A percentile compares a stretch with the other conserved stretches of the same genome.
Conservation (phyloP, 257 asterid genomes). For the Solanum virginianum region DNA sequence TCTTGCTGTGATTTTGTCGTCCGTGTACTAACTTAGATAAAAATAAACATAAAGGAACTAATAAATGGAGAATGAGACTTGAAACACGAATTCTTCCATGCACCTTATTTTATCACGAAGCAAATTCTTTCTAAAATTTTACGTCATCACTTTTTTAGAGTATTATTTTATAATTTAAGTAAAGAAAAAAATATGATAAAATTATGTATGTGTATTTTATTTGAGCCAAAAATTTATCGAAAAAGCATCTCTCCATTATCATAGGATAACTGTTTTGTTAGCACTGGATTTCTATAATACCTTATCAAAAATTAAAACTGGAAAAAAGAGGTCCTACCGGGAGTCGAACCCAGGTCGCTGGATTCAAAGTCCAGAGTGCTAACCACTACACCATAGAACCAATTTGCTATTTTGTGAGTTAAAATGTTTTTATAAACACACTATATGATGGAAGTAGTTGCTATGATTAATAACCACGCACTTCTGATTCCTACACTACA, state of each 20-base stretch:
- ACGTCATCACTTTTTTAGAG: neutral
- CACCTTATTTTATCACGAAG: neutral
- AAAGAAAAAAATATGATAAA: too few relatives aligned
- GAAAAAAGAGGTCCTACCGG: conserved; percentile 70
- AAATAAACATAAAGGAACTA: neutral
- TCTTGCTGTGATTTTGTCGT: neutral
- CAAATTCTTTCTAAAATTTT: neutral
- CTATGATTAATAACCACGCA: too few relatives aligned
- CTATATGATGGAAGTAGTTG: too few relatives aligned
- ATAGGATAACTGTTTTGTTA: neutral
- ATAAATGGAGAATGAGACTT: neutral
- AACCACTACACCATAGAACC: conserved; percentile 78
- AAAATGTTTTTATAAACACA: too few relatives aligned
- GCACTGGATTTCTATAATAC: neutral
- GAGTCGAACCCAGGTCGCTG: conserved; percentile 99
- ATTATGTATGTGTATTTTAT: neutral
- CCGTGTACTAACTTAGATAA: neutral
- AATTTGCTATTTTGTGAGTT: too few relatives aligned
- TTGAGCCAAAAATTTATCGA: neutral
- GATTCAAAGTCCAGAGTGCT: conserved; percentile 99
- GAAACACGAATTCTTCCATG: neutral
- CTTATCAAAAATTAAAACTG: neutral
- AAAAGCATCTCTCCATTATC: fast-evolving
- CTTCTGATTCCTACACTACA: too few relatives aligned
- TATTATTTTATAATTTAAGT: neutral